Evolutionary conservation across 2,329 filamentous ascomycete genomes (phyloP), one percentile per base, ranked within the genome.

Genomic region (Ilyonectria sp.): DNA sequence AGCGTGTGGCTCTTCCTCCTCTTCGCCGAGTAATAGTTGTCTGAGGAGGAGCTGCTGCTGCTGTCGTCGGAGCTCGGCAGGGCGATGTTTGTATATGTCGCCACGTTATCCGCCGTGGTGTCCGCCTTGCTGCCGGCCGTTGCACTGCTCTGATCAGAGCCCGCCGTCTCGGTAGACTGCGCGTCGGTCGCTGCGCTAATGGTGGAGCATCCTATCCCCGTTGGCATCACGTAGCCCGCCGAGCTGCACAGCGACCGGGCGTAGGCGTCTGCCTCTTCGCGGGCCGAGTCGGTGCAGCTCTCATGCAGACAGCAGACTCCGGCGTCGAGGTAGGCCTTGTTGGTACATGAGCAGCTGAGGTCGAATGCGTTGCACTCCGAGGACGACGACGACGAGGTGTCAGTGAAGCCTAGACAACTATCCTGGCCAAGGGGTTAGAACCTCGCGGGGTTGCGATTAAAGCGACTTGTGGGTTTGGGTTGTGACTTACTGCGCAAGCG

Each of bases 261-360:
- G 33, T 67, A 67, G 15, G 40, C 17, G 7, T 59, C 54, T 3
- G 60, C 55, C n/a, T 49, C 21, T 11, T 44, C 17, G 47, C 54
- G 47, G 49, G 59, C 65, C n/a, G 11, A 23, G 37, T 63, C 55
- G 54, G 53, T 54, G 33, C 65, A 67, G 29, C 63, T 17, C 2
- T 67, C 37, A 31, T 63, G 35, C 10, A 67, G 54, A 6, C 65
- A 67, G 65, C 65, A 67, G 9, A 60, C 47, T 17, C 40, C 59
- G 8, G 6, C 11, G 31, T 55, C 23, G 10, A 63, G 60, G n/a
- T 26, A 13, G 1, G 35, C 15, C 23, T 55, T 60, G 60, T 52
- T 60, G 3, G 53, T 60, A 54, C 65, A 67, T 10, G 55, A 19
- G 33, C 65, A 67, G 21, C 49, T 40, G 54, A 54, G 33, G 31